Conservation (phyloP, 2,329 filamentous ascomycete species). For the Magnaporthales sp. region DNA sequence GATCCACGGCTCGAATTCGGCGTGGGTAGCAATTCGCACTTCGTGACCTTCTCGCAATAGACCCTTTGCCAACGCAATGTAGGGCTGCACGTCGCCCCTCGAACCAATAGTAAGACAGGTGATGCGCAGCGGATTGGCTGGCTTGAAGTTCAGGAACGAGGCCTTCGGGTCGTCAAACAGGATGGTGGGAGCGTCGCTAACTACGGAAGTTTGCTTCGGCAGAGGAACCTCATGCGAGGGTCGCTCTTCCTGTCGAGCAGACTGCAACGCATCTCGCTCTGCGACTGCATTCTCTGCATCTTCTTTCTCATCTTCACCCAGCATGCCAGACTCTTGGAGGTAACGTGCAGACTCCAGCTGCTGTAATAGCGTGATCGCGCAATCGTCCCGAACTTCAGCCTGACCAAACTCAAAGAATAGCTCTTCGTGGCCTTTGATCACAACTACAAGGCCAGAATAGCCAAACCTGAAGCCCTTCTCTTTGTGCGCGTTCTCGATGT, state of each 20-base stretch:
- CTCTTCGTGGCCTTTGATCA: conserved; percentile 90
- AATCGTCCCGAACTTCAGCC: conserved; percentile 76
- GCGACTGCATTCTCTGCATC: conserved; percentile 67
- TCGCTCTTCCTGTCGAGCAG: conserved; percentile 53
- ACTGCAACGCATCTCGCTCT: conserved; percentile 72
- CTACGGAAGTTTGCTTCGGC: conserved; percentile 33
- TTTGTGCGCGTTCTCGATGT: conserved; percentile 89
- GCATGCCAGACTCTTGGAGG: conserved; percentile 58
- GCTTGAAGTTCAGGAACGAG: conserved; percentile 88
- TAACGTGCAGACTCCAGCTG: conserved; percentile 65
- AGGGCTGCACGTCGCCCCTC: conserved; percentile 91
- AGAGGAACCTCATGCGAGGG: conserved; percentile 41
- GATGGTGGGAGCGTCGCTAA: conserved; percentile 60
- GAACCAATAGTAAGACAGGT: conserved; percentile 96
- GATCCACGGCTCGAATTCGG: conserved; percentile 84
- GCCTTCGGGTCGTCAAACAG: conserved; percentile 83
- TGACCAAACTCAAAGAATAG: conserved; percentile 90
- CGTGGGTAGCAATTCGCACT: conserved; percentile 82
- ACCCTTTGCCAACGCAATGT: conserved; percentile 91
- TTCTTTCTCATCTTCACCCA: conserved; percentile 60
- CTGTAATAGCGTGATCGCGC: conserved; percentile 70
- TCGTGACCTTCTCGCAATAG: conserved; percentile 80
- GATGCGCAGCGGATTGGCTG: conserved; percentile 66
- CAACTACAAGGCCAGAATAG: conserved; percentile 83
- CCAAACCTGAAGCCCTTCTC: conserved; percentile 91